Percentiles rank a stretch among this genome's conserved stretches.
Conservation (phyloP, 257 asterid genomes). For the Nicotiana obtusifolia region DNA sequence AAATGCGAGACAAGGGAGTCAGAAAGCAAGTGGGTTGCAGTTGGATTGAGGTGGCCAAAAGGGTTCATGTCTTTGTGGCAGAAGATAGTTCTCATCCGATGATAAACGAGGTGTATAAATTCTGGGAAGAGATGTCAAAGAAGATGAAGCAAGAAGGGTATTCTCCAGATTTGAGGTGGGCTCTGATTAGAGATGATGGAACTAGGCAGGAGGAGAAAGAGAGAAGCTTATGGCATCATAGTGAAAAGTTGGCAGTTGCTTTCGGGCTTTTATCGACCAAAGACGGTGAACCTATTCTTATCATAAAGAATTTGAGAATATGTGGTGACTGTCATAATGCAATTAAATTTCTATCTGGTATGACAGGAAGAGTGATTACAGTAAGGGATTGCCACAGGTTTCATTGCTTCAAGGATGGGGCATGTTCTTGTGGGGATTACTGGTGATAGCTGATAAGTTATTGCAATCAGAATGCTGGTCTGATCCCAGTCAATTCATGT, state of each 20-base stretch:
- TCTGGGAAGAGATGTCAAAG: slow-evolving; percentile 55
- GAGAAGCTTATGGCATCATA: slow-evolving; percentile 42
- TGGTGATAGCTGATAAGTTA: slow-evolving; percentile 34
- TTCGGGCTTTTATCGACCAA: slow-evolving; percentile 44
- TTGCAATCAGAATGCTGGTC: background rate
- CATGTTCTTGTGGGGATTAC: slow-evolving; percentile 61
- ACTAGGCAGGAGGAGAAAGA: slow-evolving; percentile 33
- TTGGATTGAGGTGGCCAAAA: slow-evolving; percentile 60
- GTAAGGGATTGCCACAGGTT: slow-evolving; percentile 69
- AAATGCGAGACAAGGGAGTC: slow-evolving; percentile 38
- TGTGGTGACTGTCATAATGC: slow-evolving; percentile 68
- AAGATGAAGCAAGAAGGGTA: slow-evolving; percentile 53
- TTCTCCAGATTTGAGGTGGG: slow-evolving; percentile 40
- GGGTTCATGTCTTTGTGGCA: slow-evolving; percentile 60
- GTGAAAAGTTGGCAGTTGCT: slow-evolving; percentile 70
- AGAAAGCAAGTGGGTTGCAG: slow-evolving; percentile 65
- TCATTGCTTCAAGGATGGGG: slow-evolving; percentile 56
- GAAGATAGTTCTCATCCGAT: slow-evolving; percentile 61
- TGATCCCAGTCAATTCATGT: background rate
- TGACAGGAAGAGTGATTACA: slow-evolving; percentile 50
- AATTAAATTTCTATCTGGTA: slow-evolving; percentile 44
- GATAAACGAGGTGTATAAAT: slow-evolving; percentile 39
- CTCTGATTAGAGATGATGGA: slow-evolving; percentile 33
- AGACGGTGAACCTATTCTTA: slow-evolving; percentile 33
- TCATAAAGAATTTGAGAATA: slow-evolving; percentile 66